Evolutionary conservation across 2,329 filamentous ascomycete genomes (phyloP).

Genomic region (Aspergillus novofumigatus): DNA sequence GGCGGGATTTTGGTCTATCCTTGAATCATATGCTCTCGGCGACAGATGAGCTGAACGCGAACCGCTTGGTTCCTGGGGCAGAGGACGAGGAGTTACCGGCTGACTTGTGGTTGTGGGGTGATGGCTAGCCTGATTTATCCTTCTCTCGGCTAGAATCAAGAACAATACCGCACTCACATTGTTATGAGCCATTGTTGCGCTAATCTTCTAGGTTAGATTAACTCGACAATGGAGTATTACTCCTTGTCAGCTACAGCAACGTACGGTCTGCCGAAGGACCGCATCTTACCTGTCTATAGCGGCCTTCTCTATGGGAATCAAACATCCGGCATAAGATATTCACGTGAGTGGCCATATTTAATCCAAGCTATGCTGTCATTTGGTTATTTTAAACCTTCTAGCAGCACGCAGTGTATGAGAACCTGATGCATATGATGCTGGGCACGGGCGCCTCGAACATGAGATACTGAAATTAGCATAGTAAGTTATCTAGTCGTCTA

Average conservation of each 20-base stretch:
- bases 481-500: too few relatives aligned
- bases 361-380: background rate
- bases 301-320: too few relatives aligned
- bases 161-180: too few relatives aligned
- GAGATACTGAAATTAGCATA: too few relatives aligned
- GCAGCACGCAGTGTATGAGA: background rate
- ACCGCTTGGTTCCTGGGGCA: constrained; percentile 13
- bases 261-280: too few relatives aligned
- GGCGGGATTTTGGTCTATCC: constrained; percentile 18
- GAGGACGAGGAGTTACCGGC: constrained; percentile 10
- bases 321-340: background rate
- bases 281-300: too few relatives aligned
- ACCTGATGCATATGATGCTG: too few relatives aligned
- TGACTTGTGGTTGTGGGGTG: constrained; percentile 20
- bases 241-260: too few relatives aligned
- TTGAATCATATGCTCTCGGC: constrained; percentile 19
- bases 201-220: too few relatives aligned
- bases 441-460: too few relatives aligned
- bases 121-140: background rate
- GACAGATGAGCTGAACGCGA: constrained; percentile 16
- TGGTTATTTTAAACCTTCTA: background rate
- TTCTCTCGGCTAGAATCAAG: background rate
- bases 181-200: too few relatives aligned
- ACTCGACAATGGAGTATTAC: too few relatives aligned
- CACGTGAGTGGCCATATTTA: background rate